These are phyloP conservation scores for Protomyces gravidus DNA, from an alignment of 1,139 yeast species.

Conservation along the genomic window DNA sequence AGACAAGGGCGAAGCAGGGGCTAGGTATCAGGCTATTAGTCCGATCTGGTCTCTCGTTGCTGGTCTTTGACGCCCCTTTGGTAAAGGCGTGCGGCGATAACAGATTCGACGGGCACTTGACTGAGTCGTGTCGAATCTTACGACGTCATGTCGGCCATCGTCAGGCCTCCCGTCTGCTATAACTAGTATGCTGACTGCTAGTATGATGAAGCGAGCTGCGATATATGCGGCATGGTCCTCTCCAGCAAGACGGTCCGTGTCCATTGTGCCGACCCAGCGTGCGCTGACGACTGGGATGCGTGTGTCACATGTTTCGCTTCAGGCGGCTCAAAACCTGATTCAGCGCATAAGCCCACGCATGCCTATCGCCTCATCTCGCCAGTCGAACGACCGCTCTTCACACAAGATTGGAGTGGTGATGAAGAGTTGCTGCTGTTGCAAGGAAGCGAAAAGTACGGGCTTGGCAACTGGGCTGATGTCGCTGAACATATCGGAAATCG, in stretches of 20 bases:
- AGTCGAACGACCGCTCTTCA: constrained; percentile 88
- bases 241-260: constrained; percentile 24
- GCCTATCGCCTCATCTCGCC: constrained; percentile 89
- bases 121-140: background rate
- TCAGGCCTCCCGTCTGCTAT: background rate
- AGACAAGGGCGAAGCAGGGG: too few species aligned
- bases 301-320: constrained; percentile 95
- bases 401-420: constrained; percentile 95
- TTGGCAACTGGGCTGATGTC: constrained; percentile 96
- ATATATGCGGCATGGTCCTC: constrained; percentile 67
- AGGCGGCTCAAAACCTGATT: constrained; percentile 68
- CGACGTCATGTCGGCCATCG: constrained; percentile 21
- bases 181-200: constrained; percentile 1
- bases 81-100: too few species aligned
- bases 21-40: too few species aligned
- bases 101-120: constrained; percentile 3
- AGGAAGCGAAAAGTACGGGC: constrained; percentile 85
- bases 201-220: constrained; percentile 71
- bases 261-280: constrained; percentile 22
- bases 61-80: too few species aligned
- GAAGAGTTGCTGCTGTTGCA: constrained; percentile 84
- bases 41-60: too few species aligned
- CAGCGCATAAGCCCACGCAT: constrained; percentile 83
- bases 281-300: constrained; percentile 70
- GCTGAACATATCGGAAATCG: constrained; percentile 87